Evolutionary conservation across 2,329 filamentous ascomycete species (phyloP).

Genomic region (Epichloe brachyelytri): DNA sequence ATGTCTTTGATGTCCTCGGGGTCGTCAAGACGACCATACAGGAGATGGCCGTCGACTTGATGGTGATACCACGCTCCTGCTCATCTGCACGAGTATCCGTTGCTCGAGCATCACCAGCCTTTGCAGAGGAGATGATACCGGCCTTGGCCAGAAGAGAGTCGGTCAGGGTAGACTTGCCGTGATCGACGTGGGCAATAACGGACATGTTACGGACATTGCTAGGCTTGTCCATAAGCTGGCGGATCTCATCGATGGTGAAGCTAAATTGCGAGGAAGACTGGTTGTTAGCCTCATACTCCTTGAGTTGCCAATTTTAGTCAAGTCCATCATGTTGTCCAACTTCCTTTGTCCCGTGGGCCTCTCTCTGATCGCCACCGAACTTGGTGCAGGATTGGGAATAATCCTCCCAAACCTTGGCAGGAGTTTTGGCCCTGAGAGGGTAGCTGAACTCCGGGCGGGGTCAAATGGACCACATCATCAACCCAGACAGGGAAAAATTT

Average conservation of each 20-base stretch:
- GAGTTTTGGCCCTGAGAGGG: not conserved
- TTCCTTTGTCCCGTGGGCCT: too few species aligned
- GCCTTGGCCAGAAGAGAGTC: constrained; percentile 98
- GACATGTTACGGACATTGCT: constrained; percentile 87
- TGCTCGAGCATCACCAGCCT: constrained; percentile 90
- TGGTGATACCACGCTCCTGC: constrained; percentile 99
- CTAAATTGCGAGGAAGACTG: constrained; percentile 33
- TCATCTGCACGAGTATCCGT: constrained; percentile 96
- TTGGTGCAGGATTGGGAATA: too few species aligned
- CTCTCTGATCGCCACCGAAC: too few species aligned
- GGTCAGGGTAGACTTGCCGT: constrained; percentile 99
- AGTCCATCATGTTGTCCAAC: not conserved
- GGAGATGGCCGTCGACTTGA: constrained; percentile 99
- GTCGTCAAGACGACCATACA: constrained; percentile 74
- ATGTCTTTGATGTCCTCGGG: constrained; percentile 92
- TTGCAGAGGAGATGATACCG: constrained; percentile 97
- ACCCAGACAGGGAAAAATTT: constrained; percentile 2
- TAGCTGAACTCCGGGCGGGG: constrained; percentile 8
- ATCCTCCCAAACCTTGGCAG: not conserved
- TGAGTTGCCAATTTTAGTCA: not conserved
- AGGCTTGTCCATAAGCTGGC: constrained; percentile 65
- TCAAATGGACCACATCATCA: not conserved
- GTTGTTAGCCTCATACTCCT: constrained; percentile 2
- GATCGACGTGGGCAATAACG: constrained; percentile 99
- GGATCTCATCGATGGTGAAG: constrained; percentile 97